A percentile compares a stretch with the other conserved stretches of the same genome.
Evolutionary conservation across 139 green algal species (phyloP).

Genomic region (Chloropicon primus): DNA sequence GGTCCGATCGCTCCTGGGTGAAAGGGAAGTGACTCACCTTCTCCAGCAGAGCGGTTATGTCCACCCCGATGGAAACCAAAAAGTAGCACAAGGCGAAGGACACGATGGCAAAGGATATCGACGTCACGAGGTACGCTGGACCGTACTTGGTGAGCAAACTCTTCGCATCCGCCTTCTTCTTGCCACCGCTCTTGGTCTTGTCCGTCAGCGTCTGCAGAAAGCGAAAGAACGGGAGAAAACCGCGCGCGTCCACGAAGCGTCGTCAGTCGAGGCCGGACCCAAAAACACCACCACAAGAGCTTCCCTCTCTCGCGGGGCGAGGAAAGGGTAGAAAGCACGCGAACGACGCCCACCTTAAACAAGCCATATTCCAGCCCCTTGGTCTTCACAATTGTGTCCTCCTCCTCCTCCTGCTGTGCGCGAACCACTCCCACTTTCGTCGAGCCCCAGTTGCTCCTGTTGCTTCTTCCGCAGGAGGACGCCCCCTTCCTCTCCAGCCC

Average conservation of each 20-base stretch:
- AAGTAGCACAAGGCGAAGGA: constrained; percentile 86
- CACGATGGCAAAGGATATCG: constrained; percentile 87
- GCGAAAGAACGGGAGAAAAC: too few species aligned
- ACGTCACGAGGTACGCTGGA: constrained; percentile 89
- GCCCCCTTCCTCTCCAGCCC: too few species aligned
- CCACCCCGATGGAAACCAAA: constrained; percentile 68
- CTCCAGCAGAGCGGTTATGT: constrained; percentile 59
- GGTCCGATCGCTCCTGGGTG: neutral
- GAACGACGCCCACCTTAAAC: neutral
- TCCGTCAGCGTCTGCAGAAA: neutral
- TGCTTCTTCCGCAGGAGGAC: too few species aligned
- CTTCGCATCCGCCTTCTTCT: constrained; percentile 48
- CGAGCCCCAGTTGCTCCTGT: too few species aligned
- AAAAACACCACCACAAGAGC: too few species aligned
- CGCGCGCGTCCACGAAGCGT: too few species aligned
- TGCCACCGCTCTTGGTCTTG: neutral
- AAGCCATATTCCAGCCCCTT: neutral
- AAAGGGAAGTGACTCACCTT: constrained; percentile 26
- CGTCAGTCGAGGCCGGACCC: too few species aligned
- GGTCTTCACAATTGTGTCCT: neutral
- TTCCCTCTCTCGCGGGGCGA: too few species aligned
- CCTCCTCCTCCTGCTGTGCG: neutral
- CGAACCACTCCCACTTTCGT: neutral
- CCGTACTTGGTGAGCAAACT: constrained; percentile 84
- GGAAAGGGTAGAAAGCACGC: too few species aligned